Conservation (phyloP, 139 green algal genomes). For the Tetradesmus lagerheimii region DNA sequence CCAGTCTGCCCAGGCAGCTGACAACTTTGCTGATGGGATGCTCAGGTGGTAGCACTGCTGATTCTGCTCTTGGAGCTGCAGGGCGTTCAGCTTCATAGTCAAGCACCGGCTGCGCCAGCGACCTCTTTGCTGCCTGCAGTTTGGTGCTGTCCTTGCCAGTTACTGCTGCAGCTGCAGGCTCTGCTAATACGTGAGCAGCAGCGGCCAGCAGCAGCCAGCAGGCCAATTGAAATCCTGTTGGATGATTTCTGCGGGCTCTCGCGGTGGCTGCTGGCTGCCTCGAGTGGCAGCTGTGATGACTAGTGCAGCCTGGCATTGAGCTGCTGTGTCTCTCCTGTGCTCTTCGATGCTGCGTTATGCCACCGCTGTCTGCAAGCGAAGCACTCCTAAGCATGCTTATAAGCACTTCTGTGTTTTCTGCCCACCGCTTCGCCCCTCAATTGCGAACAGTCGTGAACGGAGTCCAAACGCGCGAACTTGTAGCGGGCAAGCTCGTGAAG, state of each 20-base stretch:
- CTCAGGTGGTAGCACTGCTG: neutral
- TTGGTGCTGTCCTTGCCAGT: neutral
- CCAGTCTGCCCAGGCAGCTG: neutral
- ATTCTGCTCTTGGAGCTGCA: neutral
- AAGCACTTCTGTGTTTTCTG: too few species aligned
- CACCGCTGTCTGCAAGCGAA: neutral
- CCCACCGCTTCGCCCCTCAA: too few species aligned
- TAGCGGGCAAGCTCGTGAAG: too few species aligned
- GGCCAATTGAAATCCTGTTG: too few species aligned
- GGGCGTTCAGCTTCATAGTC: neutral
- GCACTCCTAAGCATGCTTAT: too few species aligned
- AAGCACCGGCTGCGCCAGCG: neutral
- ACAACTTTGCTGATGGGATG: neutral
- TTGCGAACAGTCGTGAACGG: too few species aligned
- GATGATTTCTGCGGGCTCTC: too few species aligned
- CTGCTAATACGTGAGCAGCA: neutral
- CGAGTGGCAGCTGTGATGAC: neutral
- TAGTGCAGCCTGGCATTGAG: neutral
- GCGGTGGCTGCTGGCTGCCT: neutral
- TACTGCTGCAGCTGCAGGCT: neutral
- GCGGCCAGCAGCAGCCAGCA: neutral
- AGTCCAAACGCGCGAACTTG: too few species aligned
- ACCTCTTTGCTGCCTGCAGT: neutral
- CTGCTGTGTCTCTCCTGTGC: neutral
- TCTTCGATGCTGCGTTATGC: neutral